Evolutionary conservation across 2,329 filamentous ascomycete genomes (phyloP), one percentile per base, ranked within the genome.

Genomic region (Pleoardoris graminearum): DNA sequence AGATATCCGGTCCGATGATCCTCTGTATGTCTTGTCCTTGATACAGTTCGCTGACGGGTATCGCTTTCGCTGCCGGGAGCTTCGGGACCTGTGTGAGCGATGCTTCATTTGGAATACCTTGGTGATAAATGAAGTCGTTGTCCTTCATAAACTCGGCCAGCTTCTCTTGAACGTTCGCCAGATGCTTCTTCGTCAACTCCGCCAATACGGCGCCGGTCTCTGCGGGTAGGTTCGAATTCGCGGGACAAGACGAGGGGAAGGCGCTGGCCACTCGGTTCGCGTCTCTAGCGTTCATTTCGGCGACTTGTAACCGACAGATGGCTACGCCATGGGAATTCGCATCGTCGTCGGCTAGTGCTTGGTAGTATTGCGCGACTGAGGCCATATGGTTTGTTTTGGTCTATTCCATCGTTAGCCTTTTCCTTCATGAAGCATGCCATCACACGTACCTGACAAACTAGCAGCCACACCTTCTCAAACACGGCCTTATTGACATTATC

Each of bases 101-200:
- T 3, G 91, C 89, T 72, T 97, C 91, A 8, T 87, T 86, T 0
- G 94, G 93, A 1, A 99, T 87, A 1, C 85, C 87, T 63, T 97
- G 91, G 70, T 99, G 94, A 69, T 99, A 99, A 70, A 99, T 96
- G 73, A 94, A 97, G 70, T 99, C 94, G 62, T 99, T 99, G 73
- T 99, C 94, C 67, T 96, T 96, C 61, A 83, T 81, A 44, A 92
- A 81, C 55, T 90, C 86, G 16, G 80, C 79, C 19, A 96, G 78
- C 70, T 89, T 92, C 56, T 93, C 89, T 69, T 96, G 89, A 3
- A 96, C 87, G 27, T 85, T 87, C 0, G 88, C 80, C 23, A 89
- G 76, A 64, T 97, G 93, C 55, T 91, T 85, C 71, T 91, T 96
- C 14, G 90, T 87, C 59, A 96, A 83, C 29, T 96, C 91, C n/a